These are phyloP conservation scores for Babesia sp. DNA, from an alignment of 169 alveolate species.

Conservation along the genomic window DNA sequence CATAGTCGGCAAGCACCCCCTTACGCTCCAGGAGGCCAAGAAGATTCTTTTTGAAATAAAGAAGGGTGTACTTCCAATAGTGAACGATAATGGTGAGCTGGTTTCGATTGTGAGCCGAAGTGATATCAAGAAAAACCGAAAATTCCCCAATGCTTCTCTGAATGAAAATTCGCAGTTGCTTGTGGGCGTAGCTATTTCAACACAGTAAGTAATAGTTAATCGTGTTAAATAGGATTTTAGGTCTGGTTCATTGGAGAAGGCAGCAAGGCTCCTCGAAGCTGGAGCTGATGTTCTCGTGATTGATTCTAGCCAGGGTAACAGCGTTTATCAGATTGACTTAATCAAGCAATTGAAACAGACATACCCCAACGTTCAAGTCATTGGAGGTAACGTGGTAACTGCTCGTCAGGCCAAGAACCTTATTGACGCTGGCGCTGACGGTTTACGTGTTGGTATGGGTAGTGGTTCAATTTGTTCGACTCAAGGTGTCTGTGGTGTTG, in stretches of 20 bases:
- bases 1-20: constrained; percentile 81
- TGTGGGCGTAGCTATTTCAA: constrained; percentile 87
- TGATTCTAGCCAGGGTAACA: constrained; percentile 93
- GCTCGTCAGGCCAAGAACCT: constrained; percentile 85
- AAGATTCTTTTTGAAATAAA: constrained; percentile 74
- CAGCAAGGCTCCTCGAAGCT: constrained; percentile 65
- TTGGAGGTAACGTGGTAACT: constrained; percentile 93
- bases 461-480: constrained; percentile 96
- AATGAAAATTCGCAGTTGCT: constrained; percentile 84
- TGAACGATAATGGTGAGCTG: constrained; percentile 79
- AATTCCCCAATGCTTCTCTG: constrained; percentile 86
- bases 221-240: constrained; percentile 7
- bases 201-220: constrained; percentile 41
- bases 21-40: constrained; percentile 84
- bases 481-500: constrained; percentile 88
- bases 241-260: constrained; percentile 65
- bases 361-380: constrained; percentile 83
- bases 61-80: constrained; percentile 86
- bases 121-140: constrained; percentile 84
- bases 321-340: constrained; percentile 85
- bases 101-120: constrained; percentile 86
- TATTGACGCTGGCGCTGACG: constrained; percentile 87
- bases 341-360: constrained; percentile 83
- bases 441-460: constrained; percentile 91
- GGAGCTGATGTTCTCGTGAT: constrained; percentile 82